Evolutionary conservation across 1,284 basidiomycete species (phyloP).

Genomic region (Amylostereum chailletii): DNA sequence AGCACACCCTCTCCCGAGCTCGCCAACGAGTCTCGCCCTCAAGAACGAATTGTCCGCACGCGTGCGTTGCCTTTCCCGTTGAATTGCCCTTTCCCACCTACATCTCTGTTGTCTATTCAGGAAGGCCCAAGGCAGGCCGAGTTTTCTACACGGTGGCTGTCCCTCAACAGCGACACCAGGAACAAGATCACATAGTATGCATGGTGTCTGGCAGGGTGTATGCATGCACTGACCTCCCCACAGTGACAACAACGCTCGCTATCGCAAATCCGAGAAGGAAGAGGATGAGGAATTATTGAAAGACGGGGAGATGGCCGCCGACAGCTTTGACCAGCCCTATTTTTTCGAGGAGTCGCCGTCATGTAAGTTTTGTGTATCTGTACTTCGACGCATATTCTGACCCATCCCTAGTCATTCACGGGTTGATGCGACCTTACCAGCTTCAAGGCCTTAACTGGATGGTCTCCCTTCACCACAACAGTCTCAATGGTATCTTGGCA

Average conservation of each 20-base stretch:
- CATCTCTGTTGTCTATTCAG: conserved; percentile 31
- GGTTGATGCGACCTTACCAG: conserved; percentile 91
- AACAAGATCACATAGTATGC: conserved; percentile 84
- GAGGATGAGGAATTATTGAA: conserved; percentile 94
- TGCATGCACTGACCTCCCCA: no score
- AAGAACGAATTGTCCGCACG: conserved; percentile 93
- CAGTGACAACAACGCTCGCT: conserved; percentile 71
- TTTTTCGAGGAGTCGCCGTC: conserved; percentile 90
- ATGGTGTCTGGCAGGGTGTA: no score
- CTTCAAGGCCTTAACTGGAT: conserved; percentile 97
- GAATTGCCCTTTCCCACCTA: conserved; percentile 3
- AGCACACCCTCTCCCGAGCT: conserved; percentile 79
- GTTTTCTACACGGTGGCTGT: conserved; percentile 76
- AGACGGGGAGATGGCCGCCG: conserved; percentile 72
- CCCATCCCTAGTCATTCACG: conserved; percentile 65
- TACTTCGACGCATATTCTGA: conserved; percentile 7
- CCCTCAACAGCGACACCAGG: conserved; percentile 61
- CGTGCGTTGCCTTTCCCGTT: conserved; percentile 50
- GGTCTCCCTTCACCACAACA: conserved; percentile 88
- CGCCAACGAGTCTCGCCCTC: conserved; percentile 79
- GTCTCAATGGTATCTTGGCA: conserved; percentile 88
- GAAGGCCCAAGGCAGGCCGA: conserved; percentile 74
- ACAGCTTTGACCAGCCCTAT: conserved; percentile 78
- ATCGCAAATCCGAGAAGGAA: conserved; percentile 95
- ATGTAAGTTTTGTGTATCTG: conserved; percentile 43